Evolutionary conservation across 202 grass and related monocot genomes (phyloP).

Genomic region (Carex arenaria): DNA sequence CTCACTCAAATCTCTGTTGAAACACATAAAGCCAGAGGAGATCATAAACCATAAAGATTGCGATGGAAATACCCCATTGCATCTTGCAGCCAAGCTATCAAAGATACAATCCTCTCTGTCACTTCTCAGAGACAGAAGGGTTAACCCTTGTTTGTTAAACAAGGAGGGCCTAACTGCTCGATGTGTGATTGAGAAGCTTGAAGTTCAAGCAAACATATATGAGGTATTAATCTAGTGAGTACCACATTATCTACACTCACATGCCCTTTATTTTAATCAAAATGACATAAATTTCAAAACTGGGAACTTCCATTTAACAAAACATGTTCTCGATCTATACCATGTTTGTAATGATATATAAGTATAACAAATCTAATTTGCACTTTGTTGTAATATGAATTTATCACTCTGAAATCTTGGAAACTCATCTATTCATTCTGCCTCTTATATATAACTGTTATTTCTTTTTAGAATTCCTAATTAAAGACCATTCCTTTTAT

Average conservation of each 20-base stretch:
- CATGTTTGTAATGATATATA: too few species aligned
- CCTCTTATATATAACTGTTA: background rate
- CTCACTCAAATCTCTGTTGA: slow-evolving; percentile 31
- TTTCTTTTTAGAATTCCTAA: background rate
- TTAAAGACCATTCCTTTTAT: background rate
- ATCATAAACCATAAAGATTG: slow-evolving; percentile 37
- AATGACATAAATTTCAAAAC: background rate
- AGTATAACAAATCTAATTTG: too few species aligned
- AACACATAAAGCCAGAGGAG: slow-evolving; percentile 26
- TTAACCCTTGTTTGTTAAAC: slow-evolving; percentile 43
- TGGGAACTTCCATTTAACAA: background rate
- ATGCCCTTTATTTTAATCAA: background rate
- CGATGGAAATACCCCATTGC: slow-evolving; percentile 46
- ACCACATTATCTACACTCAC: background rate
- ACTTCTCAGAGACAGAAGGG: slow-evolving; percentile 38
- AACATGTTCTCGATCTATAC: background rate
- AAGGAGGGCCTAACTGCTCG: slow-evolving; percentile 28
- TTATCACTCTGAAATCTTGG: background rate
- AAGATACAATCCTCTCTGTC: slow-evolving; percentile 34
- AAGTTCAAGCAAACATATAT: slow-evolving; percentile 2
- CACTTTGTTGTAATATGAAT: background rate
- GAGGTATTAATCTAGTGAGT: slow-evolving; percentile 20
- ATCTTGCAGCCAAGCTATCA: slow-evolving; percentile 31
- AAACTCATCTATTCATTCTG: background rate
- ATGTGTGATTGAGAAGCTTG: slow-evolving; percentile 34